A percentile compares a stretch with the other conserved stretches of the same genome.
Evolutionary conservation across 345 rosid species (phyloP).

Genomic region (Euphorbia lathyris): DNA sequence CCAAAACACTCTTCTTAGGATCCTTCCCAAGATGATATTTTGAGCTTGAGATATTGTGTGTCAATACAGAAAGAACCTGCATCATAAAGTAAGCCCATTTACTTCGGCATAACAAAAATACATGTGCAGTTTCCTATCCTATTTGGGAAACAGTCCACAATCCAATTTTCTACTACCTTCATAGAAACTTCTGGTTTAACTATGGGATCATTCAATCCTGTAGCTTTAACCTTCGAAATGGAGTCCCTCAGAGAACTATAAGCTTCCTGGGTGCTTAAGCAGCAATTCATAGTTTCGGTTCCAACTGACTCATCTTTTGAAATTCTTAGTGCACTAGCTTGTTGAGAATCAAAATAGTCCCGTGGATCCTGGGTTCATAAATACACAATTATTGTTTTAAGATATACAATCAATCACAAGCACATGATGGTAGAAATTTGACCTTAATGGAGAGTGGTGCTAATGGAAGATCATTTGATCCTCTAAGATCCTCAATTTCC

Average conservation of each 20-base stretch:
- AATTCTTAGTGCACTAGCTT: constrained; percentile 54
- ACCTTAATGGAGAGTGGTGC: constrained; percentile 87
- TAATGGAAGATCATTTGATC: constrained; percentile 49
- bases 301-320: constrained; percentile 42
- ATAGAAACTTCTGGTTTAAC: constrained; percentile 69
- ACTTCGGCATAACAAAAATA: constrained; percentile 11
- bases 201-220: constrained; percentile 61
- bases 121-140: background rate
- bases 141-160: background rate
- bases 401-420: constrained; percentile 15
- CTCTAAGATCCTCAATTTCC: constrained; percentile 84
- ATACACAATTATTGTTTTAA: constrained; percentile 4
- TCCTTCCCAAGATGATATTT: constrained; percentile 71
- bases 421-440: constrained; percentile 16
- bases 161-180: constrained; percentile 43
- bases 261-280: constrained; percentile 52
- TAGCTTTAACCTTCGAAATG: constrained; percentile 47
- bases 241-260: constrained; percentile 61
- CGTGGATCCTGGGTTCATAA: constrained; percentile 73
- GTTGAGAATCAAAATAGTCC: constrained; percentile 96
- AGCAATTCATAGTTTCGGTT: constrained; percentile 38
- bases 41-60: constrained; percentile 74
- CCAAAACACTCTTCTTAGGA: constrained; percentile 73
- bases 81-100: constrained; percentile 19
- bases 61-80: constrained; percentile 78